Percentiles rank a stretch among this genome's conserved stretches.
These are phyloP conservation scores for Fonsecaea monophora DNA, from an alignment of 2,329 filamentous ascomycete genomes.

Conservation along the genomic window DNA sequence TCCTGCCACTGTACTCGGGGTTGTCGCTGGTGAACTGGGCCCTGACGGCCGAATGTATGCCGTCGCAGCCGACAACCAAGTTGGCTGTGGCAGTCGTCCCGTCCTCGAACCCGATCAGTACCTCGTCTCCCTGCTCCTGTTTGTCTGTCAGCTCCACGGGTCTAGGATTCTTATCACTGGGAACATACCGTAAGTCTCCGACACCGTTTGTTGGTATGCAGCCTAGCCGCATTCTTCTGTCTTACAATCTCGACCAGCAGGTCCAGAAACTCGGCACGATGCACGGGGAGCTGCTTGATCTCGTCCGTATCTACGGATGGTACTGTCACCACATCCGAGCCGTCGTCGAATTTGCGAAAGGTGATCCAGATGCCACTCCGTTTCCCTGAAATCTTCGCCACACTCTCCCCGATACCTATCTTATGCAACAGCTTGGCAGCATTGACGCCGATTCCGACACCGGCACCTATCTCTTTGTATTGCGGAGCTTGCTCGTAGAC, in stretches of 20 bases:
- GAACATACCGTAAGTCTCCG: slow-evolving; percentile 23
- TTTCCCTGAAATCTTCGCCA: slow-evolving; percentile 43
- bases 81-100: slow-evolving; percentile 35
- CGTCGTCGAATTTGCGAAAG: slow-evolving; percentile 47
- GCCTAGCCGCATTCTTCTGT: slow-evolving; percentile 41
- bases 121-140: slow-evolving; percentile 26
- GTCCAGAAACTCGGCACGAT: slow-evolving; percentile 51
- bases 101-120: slow-evolving; percentile 41
- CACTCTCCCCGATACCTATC: slow-evolving; percentile 45
- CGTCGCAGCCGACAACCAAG: slow-evolving; percentile 39
- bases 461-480: slow-evolving; percentile 37
- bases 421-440: slow-evolving; percentile 34
- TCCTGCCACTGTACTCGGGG: slow-evolving; percentile 28
- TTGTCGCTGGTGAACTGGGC: slow-evolving; percentile 28
- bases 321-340: slow-evolving; percentile 45
- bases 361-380: slow-evolving; percentile 45
- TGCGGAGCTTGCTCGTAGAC: slow-evolving; percentile 40
- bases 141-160: background rate
- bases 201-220: slow-evolving; percentile 31
- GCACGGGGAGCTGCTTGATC: slow-evolving; percentile 21
- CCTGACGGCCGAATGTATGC: slow-evolving; percentile 37
- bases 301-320: slow-evolving; percentile 40
- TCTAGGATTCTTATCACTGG: too few species aligned
- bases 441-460: slow-evolving; percentile 35
- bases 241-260: slow-evolving; percentile 53